Evolutionary conservation across 768 basidiomycete species (phyloP).

Genomic region (Lentinula raphanica): DNA sequence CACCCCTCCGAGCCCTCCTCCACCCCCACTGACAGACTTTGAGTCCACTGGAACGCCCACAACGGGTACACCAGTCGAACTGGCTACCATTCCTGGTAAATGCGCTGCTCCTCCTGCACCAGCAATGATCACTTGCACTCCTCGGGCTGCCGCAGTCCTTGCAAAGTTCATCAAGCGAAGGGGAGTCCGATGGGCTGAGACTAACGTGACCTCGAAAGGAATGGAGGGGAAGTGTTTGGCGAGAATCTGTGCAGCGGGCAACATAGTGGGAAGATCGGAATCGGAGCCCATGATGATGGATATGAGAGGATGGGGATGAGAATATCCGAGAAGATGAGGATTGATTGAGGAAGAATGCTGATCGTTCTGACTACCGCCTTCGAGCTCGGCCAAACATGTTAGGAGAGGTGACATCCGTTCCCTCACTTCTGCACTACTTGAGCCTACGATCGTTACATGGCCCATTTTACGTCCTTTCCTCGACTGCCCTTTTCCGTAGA

Average conservation of each 20-base stretch:
- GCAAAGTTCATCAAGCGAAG: slow-evolving; percentile 82
- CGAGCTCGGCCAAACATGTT: slow-evolving; percentile 37
- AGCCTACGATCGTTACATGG: slow-evolving; percentile 85
- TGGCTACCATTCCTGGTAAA: slow-evolving; percentile 96
- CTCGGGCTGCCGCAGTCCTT: slow-evolving; percentile 60
- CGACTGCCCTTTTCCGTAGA: slow-evolving; percentile 92
- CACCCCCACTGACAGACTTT: slow-evolving; percentile 32
- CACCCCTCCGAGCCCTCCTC: slow-evolving; percentile 88
- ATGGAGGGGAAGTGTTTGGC: slow-evolving; percentile 59
- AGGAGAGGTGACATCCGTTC: slow-evolving; percentile 71
- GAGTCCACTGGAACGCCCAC: slow-evolving; percentile 88
- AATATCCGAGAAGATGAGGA: slow-evolving; percentile 42
- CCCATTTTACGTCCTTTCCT: slow-evolving; percentile 96
- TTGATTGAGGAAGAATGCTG: slow-evolving; percentile 47
- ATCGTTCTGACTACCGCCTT: slow-evolving; percentile 8
- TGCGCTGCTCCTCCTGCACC: slow-evolving; percentile 99
- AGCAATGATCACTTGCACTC: slow-evolving; percentile 76
- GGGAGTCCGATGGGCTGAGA: slow-evolving; percentile 94
- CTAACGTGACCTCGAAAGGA: slow-evolving; percentile 92
- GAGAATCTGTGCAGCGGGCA: slow-evolving; percentile 80
- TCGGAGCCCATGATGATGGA: slow-evolving; percentile 98
- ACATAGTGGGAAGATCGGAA: slow-evolving; percentile 93
- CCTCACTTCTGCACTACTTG: slow-evolving; percentile 71
- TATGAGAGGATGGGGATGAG: slow-evolving; percentile 71
- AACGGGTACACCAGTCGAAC: slow-evolving; percentile 87